A percentile compares a stretch with the other conserved stretches of the same genome.
Evolutionary conservation across 1,284 basidiomycete genomes (phyloP).

Genomic region (Ceratobasidium sp.): DNA sequence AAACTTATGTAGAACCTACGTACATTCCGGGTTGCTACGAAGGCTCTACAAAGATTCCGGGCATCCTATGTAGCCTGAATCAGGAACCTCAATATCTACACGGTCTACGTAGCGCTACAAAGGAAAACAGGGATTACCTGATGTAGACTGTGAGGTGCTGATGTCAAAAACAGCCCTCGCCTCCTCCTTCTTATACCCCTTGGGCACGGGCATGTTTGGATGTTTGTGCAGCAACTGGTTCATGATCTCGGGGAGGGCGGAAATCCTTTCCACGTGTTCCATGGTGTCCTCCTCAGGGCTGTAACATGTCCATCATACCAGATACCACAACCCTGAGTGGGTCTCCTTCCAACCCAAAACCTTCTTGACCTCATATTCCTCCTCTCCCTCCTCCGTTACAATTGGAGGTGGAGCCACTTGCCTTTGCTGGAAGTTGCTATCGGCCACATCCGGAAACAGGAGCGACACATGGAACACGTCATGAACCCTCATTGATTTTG

Average conservation of each 20-base stretch:
- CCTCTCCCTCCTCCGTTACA: conserved; percentile 5
- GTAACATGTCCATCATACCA: not conserved
- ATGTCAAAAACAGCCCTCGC: no score
- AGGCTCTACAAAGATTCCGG: no score
- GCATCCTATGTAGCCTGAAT: no score
- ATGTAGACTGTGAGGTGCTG: no score
- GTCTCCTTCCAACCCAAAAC: not conserved
- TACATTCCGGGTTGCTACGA: no score
- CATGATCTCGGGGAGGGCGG: not conserved
- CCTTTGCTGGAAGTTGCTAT: conserved; percentile 5
- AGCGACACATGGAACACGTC: conserved; percentile 44
- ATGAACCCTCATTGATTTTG: conserved; percentile 29
- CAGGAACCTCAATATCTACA: no score
- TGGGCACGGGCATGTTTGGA: not conserved
- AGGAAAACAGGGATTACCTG: no score
- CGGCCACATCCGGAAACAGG: not conserved
- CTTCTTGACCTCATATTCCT: conserved; percentile 4
- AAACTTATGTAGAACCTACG: no score
- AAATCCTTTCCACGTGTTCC: not conserved
- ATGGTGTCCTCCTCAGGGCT: not conserved
- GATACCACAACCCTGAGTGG: not conserved
- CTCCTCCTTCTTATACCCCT: not conserved
- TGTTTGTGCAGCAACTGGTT: not conserved
- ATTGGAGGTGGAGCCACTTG: not conserved
- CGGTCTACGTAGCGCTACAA: no score